Evolutionary conservation across 805 yeast genomes (phyloP), one percentile per base, ranked within the genome.

Genomic region (Starmerella stigmatis): DNA sequence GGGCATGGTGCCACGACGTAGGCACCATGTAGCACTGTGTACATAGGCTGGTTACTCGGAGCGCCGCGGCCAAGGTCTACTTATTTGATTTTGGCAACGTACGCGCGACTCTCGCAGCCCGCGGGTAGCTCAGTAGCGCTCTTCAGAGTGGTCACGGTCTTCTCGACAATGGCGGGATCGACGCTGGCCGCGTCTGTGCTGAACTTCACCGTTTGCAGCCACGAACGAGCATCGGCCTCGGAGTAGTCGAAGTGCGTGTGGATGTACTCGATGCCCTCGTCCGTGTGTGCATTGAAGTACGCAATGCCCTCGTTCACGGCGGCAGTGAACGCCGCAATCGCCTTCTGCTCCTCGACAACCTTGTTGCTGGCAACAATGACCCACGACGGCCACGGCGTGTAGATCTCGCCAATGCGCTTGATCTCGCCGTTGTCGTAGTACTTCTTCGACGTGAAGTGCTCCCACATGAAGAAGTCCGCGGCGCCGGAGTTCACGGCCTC

Each of bases 321-420:
- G 2, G 60, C 55, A 40, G 78, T 51, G 48, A 86, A 79, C 2
- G 54, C 55, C 3, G 20, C 21, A 33, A 71, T 53, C 4, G 57
- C 60, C 2, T 55, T 53, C n/a, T 58, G 55, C 6, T 59, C 61
- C 8, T 38, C 30, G 28, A 69, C 53, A 5, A 71, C 53, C n/a
- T 64, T 66, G 13, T 65, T 57, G 43, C 71, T 63, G 5, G 76
- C 76, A 17, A 77, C 75, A 40, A 86, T 71, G 13, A 85, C 88
- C 96, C 96, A 86, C 2, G 94, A 82, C 10, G 96, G 89, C 96
- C 96, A 86, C 16, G 96, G 96, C 0, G 96, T 86, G 64, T 81
- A 83, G 46, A 86, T 86, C 53, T 82, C 84, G 13, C 94, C 96
- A 49, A 86, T 78, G 54, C 74, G 69, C 64, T 81, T 84, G 64